Evolutionary conservation across 352 stramenopile genomes (phyloP).

Genomic region (Phytophthora aleatoria): DNA sequence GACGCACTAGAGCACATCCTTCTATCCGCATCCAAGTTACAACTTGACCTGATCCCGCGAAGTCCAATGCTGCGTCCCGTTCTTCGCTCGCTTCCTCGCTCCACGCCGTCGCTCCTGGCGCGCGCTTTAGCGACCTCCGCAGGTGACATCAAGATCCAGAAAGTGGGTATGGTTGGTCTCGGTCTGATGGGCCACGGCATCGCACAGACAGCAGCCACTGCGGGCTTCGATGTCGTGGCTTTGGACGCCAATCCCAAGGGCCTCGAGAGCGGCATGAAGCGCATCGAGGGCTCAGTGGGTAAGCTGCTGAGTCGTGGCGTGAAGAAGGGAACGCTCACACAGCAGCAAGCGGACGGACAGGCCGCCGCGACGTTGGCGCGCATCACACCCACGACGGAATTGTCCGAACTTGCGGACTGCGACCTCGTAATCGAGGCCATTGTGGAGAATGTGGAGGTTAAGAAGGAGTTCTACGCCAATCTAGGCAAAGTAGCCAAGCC

Average conservation of each 20-base stretch:
- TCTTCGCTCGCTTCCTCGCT: constrained; percentile 19
- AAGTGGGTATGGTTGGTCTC: constrained; percentile 95
- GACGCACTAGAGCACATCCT: constrained; percentile 1
- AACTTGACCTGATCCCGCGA: background rate
- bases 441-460: constrained; percentile 96
- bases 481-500: constrained; percentile 91
- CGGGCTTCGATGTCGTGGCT: constrained; percentile 86
- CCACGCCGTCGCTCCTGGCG: constrained; percentile 24
- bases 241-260: constrained; percentile 77
- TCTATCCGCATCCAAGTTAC: constrained; percentile 13
- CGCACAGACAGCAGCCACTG: constrained; percentile 91
- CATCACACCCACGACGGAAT: constrained; percentile 92
- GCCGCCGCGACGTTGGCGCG: constrained; percentile 67
- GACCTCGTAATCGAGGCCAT: constrained; percentile 99
- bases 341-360: constrained; percentile 72
- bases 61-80: constrained; percentile 17
- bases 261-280: constrained; percentile 85
- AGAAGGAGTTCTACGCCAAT: constrained; percentile 93
- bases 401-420: constrained; percentile 86
- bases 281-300: constrained; percentile 91
- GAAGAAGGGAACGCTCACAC: constrained; percentile 89
- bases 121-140: constrained; percentile 37
- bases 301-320: constrained; percentile 89
- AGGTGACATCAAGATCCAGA: constrained; percentile 61
- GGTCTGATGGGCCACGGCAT: constrained; percentile 99